A percentile compares a stretch with the other conserved stretches of the same genome.
These are phyloP conservation scores for Lathyrus oleraceus DNA, from an alignment of 306 rosid genomes.

Conservation along the genomic window DNA sequence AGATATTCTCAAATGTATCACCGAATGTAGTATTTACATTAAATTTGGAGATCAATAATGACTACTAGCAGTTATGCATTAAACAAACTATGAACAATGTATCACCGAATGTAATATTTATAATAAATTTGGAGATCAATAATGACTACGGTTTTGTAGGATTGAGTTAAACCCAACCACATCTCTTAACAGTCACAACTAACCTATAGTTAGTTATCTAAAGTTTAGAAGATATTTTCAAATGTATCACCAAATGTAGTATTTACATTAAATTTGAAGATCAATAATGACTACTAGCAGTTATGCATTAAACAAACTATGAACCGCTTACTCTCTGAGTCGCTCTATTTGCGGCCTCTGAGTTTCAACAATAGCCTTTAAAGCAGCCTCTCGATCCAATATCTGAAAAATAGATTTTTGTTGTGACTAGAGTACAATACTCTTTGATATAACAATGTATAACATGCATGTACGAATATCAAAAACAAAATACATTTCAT, in stretches of 20 bases:
- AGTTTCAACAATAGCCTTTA: constrained; percentile 19
- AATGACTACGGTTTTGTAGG: too few species aligned
- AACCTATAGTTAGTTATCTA: too few species aligned
- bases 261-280: constrained; percentile 1
- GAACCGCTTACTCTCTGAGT: constrained; percentile 39
- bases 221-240: too few species aligned
- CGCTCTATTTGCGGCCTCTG: constrained; percentile 30
- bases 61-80: not conserved
- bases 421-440: constrained; percentile 11
- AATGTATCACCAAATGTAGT: constrained; percentile 17
- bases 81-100: constrained; percentile 26
- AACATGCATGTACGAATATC: constrained; percentile 9
- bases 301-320: constrained; percentile 2
- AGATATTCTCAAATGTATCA: not conserved
- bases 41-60: constrained; percentile 1
- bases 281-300: constrained; percentile 12
- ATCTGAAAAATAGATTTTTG: constrained; percentile 36
- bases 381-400: constrained; percentile 16
- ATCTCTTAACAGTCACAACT: too few species aligned
- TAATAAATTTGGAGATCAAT: too few species aligned
- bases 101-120: too few species aligned
- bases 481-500: not conserved
- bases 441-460: constrained; percentile 1
- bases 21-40: constrained; percentile 17
- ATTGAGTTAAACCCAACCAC: too few species aligned